Evolutionary conservation across 768 basidiomycete genomes (phyloP), one percentile per base, ranked within the genome.

Genomic region (Psilocybe tampanensis): DNA sequence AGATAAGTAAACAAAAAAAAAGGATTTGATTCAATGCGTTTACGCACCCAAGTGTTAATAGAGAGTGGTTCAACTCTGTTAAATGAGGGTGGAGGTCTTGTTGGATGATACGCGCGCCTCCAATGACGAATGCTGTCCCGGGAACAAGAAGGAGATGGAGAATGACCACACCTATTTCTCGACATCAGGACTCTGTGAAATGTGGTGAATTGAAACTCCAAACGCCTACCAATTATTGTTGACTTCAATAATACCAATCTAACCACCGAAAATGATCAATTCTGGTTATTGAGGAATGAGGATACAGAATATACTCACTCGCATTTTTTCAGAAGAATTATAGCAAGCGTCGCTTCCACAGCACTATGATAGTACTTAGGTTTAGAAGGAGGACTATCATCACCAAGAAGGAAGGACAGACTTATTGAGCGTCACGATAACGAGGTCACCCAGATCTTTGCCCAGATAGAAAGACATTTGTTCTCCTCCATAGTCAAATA

Each of bases 61-160:
- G 68, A 0, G 86, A 80, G 51, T 89, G 86, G 60, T 91, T 90
- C 1, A 91, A 74, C 60, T 90, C 77, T 0, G 84, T 82, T 9
- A 81, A 64, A 62, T 86, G 84, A 2, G 86, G 86, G 62, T 89
- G 84, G 8, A 92, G 72, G 52, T 87, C 78, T 68, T 92, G 89
- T 47, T 88, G 80, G 64, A 82, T 73, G 23, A 90, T 75, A 19
- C 80, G 77, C n/a, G 83, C 84, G 44, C 89, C 89, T 21, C 89
- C 89, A 2, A 81, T 80, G n/a, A 90, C 74, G 66, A 90, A 91
- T 0, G 88, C 77, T 3, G 80, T 76, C 2, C 89, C 89, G 0
- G 89, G 89, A 43, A 91, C 76, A 13, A 92, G 78, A 1, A 92
- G 77, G 1, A 90, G 76, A 67, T 89, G 89, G 9, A 92, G 76